Percentiles rank a stretch among this genome's conserved stretches.
phyloP scores from a whole-genome alignment of 2,329 filamentous ascomycete genomes.

The Cordyceps farinosa region DNA sequence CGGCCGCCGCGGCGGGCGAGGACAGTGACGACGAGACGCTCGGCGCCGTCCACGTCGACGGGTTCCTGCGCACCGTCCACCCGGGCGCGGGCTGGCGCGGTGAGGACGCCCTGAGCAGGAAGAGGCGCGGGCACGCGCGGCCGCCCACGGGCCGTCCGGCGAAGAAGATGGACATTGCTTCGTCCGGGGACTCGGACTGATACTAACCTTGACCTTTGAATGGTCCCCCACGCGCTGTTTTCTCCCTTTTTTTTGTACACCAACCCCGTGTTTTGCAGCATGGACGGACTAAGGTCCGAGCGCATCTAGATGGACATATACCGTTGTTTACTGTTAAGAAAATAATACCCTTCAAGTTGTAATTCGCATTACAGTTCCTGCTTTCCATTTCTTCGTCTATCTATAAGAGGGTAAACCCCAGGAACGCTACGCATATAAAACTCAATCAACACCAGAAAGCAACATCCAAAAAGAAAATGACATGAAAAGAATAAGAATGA shows the following conservation, averaged over 20 bases:
- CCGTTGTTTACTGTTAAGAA: not conserved
- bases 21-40: conserved; percentile 51
- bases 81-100: conserved; percentile 47
- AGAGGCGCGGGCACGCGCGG: conserved; percentile 22
- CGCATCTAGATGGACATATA: not conserved
- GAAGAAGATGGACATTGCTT: not conserved
- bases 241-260: not conserved
- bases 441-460: not conserved
- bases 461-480: not conserved
- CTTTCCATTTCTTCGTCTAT: not conserved
- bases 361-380: not conserved
- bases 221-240: no score
- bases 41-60: conserved; percentile 65
- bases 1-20: not conserved
- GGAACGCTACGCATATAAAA: not conserved
- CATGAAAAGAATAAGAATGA: not conserved
- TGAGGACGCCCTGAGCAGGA: conserved; percentile 30
- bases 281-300: no score
- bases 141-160: not conserved
- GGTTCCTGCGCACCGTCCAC: conserved; percentile 58
- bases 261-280: not conserved
- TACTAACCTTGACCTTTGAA: no score
- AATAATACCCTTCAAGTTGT: not conserved
- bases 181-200: not conserved
- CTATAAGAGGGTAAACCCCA: not conserved